Evolutionary conservation across 164 flowering plant species (phyloP).

Genomic region (Echeveria elegans): DNA sequence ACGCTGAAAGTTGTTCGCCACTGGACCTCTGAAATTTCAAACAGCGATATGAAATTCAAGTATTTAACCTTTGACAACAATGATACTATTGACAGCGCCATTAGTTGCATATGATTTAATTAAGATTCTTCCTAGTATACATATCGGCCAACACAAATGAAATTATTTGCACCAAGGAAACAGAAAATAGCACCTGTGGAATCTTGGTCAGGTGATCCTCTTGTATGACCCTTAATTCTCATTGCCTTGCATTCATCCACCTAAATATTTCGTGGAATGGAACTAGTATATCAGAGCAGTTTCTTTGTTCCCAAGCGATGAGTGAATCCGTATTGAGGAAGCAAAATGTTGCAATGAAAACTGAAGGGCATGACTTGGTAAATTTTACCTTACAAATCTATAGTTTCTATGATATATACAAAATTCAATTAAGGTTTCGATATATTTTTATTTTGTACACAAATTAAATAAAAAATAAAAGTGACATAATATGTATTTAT

Average conservation of each 20-base stretch:
- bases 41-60: not conserved
- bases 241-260: conserved; percentile 26
- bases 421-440: not conserved
- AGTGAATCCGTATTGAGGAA: not conserved
- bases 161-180: not conserved
- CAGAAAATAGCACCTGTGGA: conserved; percentile 37
- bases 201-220: conserved; percentile 60
- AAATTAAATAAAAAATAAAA: not conserved
- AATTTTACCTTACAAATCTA: not conserved
- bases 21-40: not conserved
- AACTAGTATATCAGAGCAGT: not conserved
- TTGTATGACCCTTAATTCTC: conserved; percentile 62
- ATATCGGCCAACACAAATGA: not conserved
- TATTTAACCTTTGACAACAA: not conserved
- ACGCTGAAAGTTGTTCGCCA: not conserved
- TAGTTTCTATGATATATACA: not conserved
- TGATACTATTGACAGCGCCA: not conserved
- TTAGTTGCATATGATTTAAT: not conserved
- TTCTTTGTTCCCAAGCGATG: not conserved
- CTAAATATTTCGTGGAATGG: conserved; percentile 23
- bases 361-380: not conserved
- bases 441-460: not conserved
- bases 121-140: not conserved
- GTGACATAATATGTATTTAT: not conserved
- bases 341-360: not conserved